These are phyloP conservation scores for Myxozyma geophila DNA, from an alignment of 805 yeast genomes.

Conservation along the genomic window DNA sequence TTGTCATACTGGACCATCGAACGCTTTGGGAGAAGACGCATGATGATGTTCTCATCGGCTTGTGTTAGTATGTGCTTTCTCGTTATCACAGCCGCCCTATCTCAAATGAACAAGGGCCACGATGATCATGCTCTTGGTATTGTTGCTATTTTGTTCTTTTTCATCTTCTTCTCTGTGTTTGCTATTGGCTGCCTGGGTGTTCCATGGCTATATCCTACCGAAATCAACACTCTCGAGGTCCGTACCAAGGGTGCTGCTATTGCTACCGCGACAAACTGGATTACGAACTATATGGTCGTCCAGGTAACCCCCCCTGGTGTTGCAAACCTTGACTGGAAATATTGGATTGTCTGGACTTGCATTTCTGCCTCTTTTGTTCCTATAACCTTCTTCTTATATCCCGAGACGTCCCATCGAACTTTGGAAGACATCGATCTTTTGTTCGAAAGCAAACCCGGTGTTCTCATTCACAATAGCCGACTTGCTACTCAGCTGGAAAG, in stretches of 20 bases:
- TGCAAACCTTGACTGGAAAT: slow-evolving; percentile 56
- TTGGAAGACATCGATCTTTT: slow-evolving; percentile 65
- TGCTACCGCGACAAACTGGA: slow-evolving; percentile 69
- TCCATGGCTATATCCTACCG: slow-evolving; percentile 69
- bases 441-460: slow-evolving; percentile 45
- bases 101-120: slow-evolving; percentile 38
- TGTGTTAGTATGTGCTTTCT: slow-evolving; percentile 50
- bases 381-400: slow-evolving; percentile 71
- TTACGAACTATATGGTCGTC: slow-evolving; percentile 65
- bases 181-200: slow-evolving; percentile 59
- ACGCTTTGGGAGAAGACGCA: slow-evolving; percentile 44
- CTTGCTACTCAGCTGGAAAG: slow-evolving; percentile 55
- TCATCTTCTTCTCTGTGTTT: slow-evolving; percentile 50
- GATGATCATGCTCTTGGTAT: slow-evolving; percentile 31
- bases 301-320: slow-evolving; percentile 67
- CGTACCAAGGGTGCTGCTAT: slow-evolving; percentile 66
- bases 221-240: slow-evolving; percentile 60
- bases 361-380: slow-evolving; percentile 48
- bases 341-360: slow-evolving; percentile 69
- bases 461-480: slow-evolving; percentile 49
- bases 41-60: slow-evolving; percentile 38
- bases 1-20: slow-evolving; percentile 46
- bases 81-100: slow-evolving; percentile 45
- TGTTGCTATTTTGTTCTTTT: slow-evolving; percentile 44
- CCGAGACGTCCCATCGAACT: slow-evolving; percentile 86